phyloP scores from a whole-genome alignment of 2,329 filamentous ascomycete genomes.

The Trichoderma polysporum region DNA sequence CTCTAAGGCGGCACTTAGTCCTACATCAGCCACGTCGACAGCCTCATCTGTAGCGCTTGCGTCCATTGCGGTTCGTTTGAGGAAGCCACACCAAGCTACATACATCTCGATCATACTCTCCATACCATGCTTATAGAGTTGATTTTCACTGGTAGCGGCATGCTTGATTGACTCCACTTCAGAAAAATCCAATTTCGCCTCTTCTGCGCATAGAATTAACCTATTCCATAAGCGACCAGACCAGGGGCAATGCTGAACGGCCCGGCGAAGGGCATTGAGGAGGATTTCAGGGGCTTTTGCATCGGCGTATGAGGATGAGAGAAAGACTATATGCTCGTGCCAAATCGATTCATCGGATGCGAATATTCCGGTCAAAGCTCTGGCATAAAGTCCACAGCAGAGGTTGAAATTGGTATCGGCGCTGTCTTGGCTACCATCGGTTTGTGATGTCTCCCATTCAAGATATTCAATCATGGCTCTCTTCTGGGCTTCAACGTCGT shows the following conservation, averaged over 20 bases:
- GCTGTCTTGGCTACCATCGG: constrained; percentile 50
- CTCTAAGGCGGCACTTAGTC: constrained; percentile 80
- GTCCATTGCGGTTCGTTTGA: constrained; percentile 81
- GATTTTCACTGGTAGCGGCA: constrained; percentile 79
- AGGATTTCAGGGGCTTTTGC: constrained; percentile 44
- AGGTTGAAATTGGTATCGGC: constrained; percentile 49
- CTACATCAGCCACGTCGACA: constrained; percentile 84
- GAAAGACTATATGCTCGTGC: constrained; percentile 79
- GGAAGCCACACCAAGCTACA: constrained; percentile 89
- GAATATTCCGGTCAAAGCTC: constrained; percentile 69
- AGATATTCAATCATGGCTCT: constrained; percentile 66
- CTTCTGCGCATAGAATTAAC: constrained; percentile 81
- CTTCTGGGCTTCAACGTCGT: constrained; percentile 56
- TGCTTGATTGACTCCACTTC: constrained; percentile 91
- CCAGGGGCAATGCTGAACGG: constrained; percentile 89
- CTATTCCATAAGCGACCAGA: constrained; percentile 89
- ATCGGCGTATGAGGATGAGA: constrained; percentile 51
- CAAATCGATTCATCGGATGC: constrained; percentile 73
- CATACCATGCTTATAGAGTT: constrained; percentile 83
- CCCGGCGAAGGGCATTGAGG: constrained; percentile 73
- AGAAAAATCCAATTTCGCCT: constrained; percentile 70
- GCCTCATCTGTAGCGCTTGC: constrained; percentile 75
- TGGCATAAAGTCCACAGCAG: constrained; percentile 69
- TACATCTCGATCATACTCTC: constrained; percentile 88
- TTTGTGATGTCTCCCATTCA: constrained; percentile 74